phyloP scores from a whole-genome alignment of 345 rosid genomes.

The Cardamine chenopodiifolia region DNA sequence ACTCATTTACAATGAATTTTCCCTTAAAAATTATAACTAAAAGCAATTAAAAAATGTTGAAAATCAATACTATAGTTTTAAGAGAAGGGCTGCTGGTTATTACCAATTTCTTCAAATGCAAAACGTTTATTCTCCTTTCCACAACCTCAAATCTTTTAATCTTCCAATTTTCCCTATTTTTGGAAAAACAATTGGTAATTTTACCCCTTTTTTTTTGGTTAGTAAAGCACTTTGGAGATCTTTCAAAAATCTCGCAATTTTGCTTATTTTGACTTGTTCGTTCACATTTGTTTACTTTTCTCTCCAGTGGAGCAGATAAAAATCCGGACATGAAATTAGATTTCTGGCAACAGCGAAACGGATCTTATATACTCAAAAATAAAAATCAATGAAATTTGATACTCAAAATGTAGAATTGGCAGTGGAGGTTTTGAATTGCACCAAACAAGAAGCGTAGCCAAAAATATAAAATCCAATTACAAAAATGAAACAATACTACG shows the following conservation, averaged over 20 bases:
- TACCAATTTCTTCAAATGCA: neutral
- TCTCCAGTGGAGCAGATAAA: no score
- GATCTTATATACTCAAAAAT: neutral
- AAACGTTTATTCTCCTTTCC: neutral
- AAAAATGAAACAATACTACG: neutral
- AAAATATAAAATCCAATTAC: neutral
- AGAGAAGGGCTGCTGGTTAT: neutral
- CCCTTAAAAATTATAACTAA: no score
- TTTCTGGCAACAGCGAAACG: neutral
- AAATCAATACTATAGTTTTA: neutral
- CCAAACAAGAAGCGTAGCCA: neutral
- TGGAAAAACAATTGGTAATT: neutral
- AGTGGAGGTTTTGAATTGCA: neutral
- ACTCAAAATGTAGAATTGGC: neutral
- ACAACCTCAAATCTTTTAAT: neutral
- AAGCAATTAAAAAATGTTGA: neutral
- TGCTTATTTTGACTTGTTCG: neutral
- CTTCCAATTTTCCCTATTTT: neutral
- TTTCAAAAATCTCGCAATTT: neutral
- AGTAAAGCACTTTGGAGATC: no score
- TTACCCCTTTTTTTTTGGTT: no score
- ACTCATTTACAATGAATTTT: no score
- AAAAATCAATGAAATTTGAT: conserved; percentile 19
- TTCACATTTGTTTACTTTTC: neutral
- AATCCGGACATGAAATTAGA: neutral